Percentiles rank a stretch among this genome's conserved stretches.
These are phyloP conservation scores for Arthrobotrys sinensis DNA, from an alignment of 2,329 filamentous ascomycete species.

Conservation along the genomic window DNA sequence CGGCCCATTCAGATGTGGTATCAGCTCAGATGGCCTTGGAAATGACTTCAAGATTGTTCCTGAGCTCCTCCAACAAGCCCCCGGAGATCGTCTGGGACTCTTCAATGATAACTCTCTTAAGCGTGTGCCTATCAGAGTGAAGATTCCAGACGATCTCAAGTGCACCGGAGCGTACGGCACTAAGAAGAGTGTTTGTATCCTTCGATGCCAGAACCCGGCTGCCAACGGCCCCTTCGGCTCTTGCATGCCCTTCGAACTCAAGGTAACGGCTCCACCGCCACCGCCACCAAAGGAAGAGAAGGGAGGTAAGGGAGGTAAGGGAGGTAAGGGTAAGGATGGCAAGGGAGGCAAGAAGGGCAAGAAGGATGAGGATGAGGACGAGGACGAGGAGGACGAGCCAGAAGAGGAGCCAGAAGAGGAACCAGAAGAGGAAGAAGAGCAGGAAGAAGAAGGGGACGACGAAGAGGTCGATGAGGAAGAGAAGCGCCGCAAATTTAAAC, in stretches of 20 bases:
- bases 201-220: constrained; percentile 75
- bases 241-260: constrained; percentile 72
- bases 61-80: not conserved
- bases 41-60: not conserved
- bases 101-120: constrained; percentile 15
- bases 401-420: not conserved
- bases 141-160: constrained; percentile 7
- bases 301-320: too few species aligned
- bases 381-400: not conserved
- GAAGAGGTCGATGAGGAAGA: not conserved
- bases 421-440: not conserved
- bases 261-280: constrained; percentile 69
- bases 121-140: not conserved
- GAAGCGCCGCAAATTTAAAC: not conserved
- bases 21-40: not conserved
- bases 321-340: too few species aligned
- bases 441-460: not conserved
- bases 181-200: constrained; percentile 75
- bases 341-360: too few species aligned
- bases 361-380: not conserved
- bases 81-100: not conserved
- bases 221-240: constrained; percentile 76
- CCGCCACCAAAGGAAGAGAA: not conserved
- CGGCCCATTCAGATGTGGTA: constrained; percentile 16
- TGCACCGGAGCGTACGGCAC: constrained; percentile 76